These are phyloP conservation scores for Fraxinus paxiana DNA, from an alignment of 305 asterid species.

Conservation along the genomic window DNA sequence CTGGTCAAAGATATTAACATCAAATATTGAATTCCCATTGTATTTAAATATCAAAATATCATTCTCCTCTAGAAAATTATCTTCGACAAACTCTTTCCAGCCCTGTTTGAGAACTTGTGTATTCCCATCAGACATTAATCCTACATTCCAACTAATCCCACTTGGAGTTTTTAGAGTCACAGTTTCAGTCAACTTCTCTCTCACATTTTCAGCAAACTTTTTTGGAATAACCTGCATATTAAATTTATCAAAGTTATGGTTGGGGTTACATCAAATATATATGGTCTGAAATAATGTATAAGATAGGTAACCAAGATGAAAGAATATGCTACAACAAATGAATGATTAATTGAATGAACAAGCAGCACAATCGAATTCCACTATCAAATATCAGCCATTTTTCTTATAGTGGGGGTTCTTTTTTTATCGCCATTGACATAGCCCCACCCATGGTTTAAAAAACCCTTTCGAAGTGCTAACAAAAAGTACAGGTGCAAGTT, in stretches of 20 bases:
- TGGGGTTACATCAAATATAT: neutral
- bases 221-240: slow-evolving; percentile 35
- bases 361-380: neutral
- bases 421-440: neutral
- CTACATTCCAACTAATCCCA: slow-evolving; percentile 32
- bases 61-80: slow-evolving; percentile 30
- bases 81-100: slow-evolving; percentile 34
- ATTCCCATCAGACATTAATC: slow-evolving; percentile 16
- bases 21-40: slow-evolving; percentile 24
- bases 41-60: slow-evolving; percentile 36
- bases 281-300: neutral
- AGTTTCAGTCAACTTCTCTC: slow-evolving; percentile 28
- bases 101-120: slow-evolving; percentile 24
- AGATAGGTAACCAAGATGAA: neutral
- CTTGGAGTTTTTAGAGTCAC: slow-evolving; percentile 37
- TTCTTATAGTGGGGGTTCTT: neutral
- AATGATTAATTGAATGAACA: neutral
- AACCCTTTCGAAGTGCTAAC: neutral
- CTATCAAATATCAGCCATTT: slow-evolving; percentile 9
- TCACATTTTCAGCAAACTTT: slow-evolving; percentile 30
- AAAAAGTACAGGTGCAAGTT: neutral
- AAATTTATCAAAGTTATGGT: neutral
- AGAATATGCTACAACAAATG: slow-evolving; percentile 5
- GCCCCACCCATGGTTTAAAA: neutral
- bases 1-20: slow-evolving; percentile 21